Base-by-base conservation (phyloP, 441 rosid species). In the Gossypium schwendimanii region DNA sequence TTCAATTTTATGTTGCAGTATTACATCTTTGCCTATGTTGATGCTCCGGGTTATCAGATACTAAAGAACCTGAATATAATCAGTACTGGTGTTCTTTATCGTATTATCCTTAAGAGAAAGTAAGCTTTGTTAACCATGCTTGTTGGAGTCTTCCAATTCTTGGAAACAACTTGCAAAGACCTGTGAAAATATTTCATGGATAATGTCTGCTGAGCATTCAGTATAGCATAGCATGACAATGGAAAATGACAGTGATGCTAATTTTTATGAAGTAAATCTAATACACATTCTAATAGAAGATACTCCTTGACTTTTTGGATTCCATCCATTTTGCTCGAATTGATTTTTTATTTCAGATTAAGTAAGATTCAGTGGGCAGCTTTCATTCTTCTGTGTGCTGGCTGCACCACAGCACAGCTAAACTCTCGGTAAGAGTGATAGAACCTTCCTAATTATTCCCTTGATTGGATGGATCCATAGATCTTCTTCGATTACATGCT, bases 341-440 rank as follows among this genome's bases (percentile, higher is more conserved):
- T n/a, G 12, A 31, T 36, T 50, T 31, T 39, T 61, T 44, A 52
- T 82, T 78, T 72, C 89, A 92, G 99, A 78, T 86, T 94, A 77
- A 92, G 94, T 50, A 93, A 92, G 85, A 87, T 94, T 79, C 98
- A 92, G 45, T 94, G 98, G 99, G 93, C 94, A 3, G 97, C 93
- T 70, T 94, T 94, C 84, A 81, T 91, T 76, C 84, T 94, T 63
- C 81, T 94, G 71, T 91, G 99, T 81, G 91, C 96, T 58, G 96
- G 99, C 62, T 94, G 98, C 86, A 94, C 97, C 76, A 92, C 98
- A 59, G 98, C 99, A 7, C 98, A 94, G 74, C 79, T 94, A 72
- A 92, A 94, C 76, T 85, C 97, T 63, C 81, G 83, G 98, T 92
- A 87, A 88, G 92, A 72, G 8, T 66, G 62, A 72, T 74, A 44